These are phyloP conservation scores for Chrysanthemum lavandulifolium DNA, from an alignment of 129 eudicot species.

Conservation along the genomic window DNA sequence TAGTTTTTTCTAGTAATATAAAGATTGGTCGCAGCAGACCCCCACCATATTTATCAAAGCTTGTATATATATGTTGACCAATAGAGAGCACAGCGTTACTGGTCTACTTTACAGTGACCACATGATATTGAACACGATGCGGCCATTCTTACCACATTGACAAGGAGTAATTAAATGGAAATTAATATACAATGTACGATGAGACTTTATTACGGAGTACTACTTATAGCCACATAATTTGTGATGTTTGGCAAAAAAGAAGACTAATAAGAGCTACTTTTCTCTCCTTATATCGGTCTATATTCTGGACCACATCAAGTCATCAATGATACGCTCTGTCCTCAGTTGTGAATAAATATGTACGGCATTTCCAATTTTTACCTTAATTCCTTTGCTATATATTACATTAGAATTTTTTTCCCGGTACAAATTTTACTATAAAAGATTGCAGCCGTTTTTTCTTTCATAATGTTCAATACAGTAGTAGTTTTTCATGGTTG, in stretches of 20 bases:
- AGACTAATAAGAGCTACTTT: conserved; percentile 21
- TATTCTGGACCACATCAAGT: conserved; percentile 25
- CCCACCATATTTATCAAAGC: conserved; percentile 18
- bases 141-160: conserved; percentile 11
- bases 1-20: conserved; percentile 21
- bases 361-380: background rate
- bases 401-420: no score
- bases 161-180: conserved; percentile 7
- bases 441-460: no score
- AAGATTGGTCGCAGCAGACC: conserved; percentile 14
- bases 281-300: conserved; percentile 9
- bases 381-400: no score
- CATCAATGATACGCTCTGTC: conserved; percentile 6
- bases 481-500: no score
- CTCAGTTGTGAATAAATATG: background rate
- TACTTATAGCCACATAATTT: conserved; percentile 14
- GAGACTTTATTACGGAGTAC: conserved; percentile 24
- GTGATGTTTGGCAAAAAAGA: conserved; percentile 18
- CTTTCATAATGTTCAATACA: no score
- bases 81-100: background rate
- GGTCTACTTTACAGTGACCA: conserved; percentile 20
- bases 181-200: conserved; percentile 19
- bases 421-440: no score
- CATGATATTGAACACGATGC: conserved; percentile 23
- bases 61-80: background rate